phyloP scores from a whole-genome alignment of 148 eudicot species.

The Oxyria digyna region DNA sequence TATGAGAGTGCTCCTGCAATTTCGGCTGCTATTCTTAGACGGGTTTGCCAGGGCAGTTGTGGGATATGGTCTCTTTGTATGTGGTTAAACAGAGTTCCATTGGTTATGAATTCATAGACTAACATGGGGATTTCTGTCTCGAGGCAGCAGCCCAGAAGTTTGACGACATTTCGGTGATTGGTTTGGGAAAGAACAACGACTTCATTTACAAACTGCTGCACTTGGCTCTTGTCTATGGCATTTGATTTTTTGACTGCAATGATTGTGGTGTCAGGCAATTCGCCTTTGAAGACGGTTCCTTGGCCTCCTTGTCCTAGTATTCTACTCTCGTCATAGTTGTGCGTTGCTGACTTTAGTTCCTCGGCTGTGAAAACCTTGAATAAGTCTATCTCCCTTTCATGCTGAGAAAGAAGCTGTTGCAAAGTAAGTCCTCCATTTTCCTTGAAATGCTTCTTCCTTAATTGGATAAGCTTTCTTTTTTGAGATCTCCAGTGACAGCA shows the following conservation, averaged over 20 bases:
- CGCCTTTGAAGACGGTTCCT: conserved; percentile 4
- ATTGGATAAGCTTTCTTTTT: conserved; percentile 2
- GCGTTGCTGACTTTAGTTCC: conserved; percentile 1
- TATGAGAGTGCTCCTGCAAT: conserved; percentile 5
- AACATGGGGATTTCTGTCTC: conserved; percentile 6
- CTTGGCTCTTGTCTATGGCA: conserved; percentile 8
- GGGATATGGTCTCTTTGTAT: neutral
- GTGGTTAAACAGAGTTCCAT: conserved; percentile 6
- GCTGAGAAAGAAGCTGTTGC: conserved; percentile 2
- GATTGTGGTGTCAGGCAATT: neutral
- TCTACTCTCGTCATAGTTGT: neutral
- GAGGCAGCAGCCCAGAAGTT: conserved; percentile 7
- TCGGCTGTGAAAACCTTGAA: neutral
- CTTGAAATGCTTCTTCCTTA: neutral
- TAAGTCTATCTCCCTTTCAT: neutral
- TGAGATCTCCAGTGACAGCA: neutral
- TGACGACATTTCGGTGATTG: conserved; percentile 7
- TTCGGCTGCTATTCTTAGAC: conserved; percentile 3
- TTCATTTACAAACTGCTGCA: conserved; percentile 7
- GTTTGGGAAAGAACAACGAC: neutral
- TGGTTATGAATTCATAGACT: conserved; percentile 6
- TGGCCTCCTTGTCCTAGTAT: conserved; percentile 4
- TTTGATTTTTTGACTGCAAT: conserved; percentile 6
- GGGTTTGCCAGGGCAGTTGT: neutral
- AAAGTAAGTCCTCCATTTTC: neutral